Evolutionary conservation across 2,329 filamentous ascomycete genomes (phyloP), one percentile per base, ranked within the genome.

Genomic region (Purpureocillium lavendulum): DNA sequence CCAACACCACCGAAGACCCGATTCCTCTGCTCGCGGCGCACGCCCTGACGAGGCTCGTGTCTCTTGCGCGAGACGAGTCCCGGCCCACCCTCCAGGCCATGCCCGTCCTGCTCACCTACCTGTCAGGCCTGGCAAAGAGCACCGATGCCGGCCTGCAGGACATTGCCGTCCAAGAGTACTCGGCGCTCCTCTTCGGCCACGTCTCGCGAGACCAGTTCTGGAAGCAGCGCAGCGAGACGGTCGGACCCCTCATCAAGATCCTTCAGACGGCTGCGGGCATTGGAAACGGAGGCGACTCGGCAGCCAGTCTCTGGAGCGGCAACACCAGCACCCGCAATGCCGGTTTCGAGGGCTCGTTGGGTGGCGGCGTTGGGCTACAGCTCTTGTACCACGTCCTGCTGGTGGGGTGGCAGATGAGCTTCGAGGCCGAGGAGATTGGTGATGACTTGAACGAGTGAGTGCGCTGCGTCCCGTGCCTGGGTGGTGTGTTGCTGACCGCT

Each of bases 371-470:
- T 43, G 87, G 88, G 2, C 69, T 98, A 31, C 92, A 98, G 61
- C 75, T 97, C 31, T 74, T 98, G 31, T 98, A 98, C 60, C 87
- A 96, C 55, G 85, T 96, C 13, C 74, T 98, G 16, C 73, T 98
- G 37, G 89, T 94, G 11, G 69, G 98, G 42, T 98, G 92, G 92
- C 89, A 97, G 68, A 71, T 98, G 50, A 95, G 88, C 57, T 98
- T 98, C 50, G 92, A 97, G 59, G 87, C 87, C 11, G 81, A 83
- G 43, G 64, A 70, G 2, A 71, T 82, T 54, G 78, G 78, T 30
- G 75, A 82, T 44, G 88, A 90, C 32, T 70, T 98, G 42, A 86
- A 97, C 62, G 80, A 88, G 86, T 92, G 72, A 54, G 82, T 64
- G 10, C n/a, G 13, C 36, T 26, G 21, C 24, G 6, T 15, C n/a